Percentiles rank a stretch among this genome's conserved stretches.
Evolutionary conservation across 441 rosid species (phyloP).

Genomic region (Viola pubescens): DNA sequence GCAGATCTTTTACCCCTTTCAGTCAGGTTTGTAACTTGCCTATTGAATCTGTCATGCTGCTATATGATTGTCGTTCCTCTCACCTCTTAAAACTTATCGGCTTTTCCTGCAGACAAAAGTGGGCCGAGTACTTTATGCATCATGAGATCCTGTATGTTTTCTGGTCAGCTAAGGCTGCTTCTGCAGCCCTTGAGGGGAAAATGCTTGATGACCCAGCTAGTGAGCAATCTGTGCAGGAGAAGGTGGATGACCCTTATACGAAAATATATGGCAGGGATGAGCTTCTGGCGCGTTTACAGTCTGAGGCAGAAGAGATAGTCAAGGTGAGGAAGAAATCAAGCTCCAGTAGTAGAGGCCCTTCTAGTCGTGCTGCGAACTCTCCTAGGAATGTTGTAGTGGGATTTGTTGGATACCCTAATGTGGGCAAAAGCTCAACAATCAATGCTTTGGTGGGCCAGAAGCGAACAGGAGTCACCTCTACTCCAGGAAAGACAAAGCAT

Average conservation of each 20-base stretch:
- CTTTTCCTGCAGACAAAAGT: conserved; percentile 50
- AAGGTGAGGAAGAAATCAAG: conserved; percentile 39
- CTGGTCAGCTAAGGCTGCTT: conserved; percentile 95
- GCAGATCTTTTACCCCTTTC: conserved; percentile 81
- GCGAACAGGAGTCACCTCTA: conserved; percentile 84
- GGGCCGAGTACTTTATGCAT: conserved; percentile 60
- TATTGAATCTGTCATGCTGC: background rate
- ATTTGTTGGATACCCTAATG: conserved; percentile 93
- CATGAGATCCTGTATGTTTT: conserved; percentile 57
- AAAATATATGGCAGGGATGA: conserved; percentile 72
- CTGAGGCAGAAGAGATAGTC: conserved; percentile 66
- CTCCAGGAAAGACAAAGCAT: conserved; percentile 94
- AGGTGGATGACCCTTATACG: conserved; percentile 42
- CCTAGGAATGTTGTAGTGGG: conserved; percentile 59
- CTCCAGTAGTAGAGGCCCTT: conserved; percentile 21
- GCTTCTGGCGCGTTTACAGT: conserved; percentile 60
- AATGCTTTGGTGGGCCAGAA: conserved; percentile 93
- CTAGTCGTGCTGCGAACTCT: conserved; percentile 21
- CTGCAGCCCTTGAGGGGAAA: conserved; percentile 70
- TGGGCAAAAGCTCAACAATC: conserved; percentile 89
- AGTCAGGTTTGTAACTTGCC: conserved; percentile 42
- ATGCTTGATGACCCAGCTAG: conserved; percentile 30
- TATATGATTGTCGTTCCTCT: background rate
- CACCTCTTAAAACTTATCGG: conserved; percentile 8
- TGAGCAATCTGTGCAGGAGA: conserved; percentile 20